A percentile compares a stretch with the other conserved stretches of the same genome.
These are phyloP conservation scores for Hyaloscypha variabilis DNA, from an alignment of 495 filamentous ascomycete genomes.

Conservation along the genomic window DNA sequence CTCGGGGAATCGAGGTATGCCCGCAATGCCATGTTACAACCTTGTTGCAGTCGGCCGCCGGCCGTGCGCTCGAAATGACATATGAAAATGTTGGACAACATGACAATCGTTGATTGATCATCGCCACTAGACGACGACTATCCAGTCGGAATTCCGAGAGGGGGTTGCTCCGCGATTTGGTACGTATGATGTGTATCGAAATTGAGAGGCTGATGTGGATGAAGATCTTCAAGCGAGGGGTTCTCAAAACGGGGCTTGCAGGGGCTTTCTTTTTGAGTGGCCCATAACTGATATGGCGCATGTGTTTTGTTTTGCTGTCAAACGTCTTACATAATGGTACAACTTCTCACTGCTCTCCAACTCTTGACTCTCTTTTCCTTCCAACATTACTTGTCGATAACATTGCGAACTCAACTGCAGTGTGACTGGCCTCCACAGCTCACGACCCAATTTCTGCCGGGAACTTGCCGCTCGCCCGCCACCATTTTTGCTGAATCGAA, in stretches of 20 bases:
- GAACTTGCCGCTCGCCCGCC: not conserved
- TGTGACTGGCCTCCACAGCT: not conserved
- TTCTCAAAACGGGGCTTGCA: slow-evolving; percentile 9
- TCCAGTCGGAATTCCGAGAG: slow-evolving; percentile 12
- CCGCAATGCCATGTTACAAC: not conserved
- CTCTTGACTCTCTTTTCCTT: not conserved
- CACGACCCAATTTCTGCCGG: not conserved
- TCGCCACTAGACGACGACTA: not conserved
- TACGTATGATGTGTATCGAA: not conserved
- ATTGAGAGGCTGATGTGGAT: not conserved
- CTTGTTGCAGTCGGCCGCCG: not conserved
- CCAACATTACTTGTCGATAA: not conserved
- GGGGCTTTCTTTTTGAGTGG: not conserved
- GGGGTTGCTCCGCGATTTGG: not conserved
- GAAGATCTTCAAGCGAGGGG: slow-evolving; percentile 5
- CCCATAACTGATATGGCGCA: slow-evolving; percentile 7
- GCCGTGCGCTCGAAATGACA: not conserved
- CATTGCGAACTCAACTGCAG: not conserved
- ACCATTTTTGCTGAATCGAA: not conserved
- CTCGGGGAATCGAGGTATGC: not conserved
- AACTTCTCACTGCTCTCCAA: not conserved
- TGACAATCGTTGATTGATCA: not conserved
- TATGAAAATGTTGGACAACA: not conserved
- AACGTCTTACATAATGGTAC: slow-evolving; percentile 19
- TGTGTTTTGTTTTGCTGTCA: slow-evolving; percentile 6